Evolutionary conservation across 345 rosid genomes (phyloP), one percentile per base, ranked within the genome.

Genomic region (Eucalyptus decipiens): DNA sequence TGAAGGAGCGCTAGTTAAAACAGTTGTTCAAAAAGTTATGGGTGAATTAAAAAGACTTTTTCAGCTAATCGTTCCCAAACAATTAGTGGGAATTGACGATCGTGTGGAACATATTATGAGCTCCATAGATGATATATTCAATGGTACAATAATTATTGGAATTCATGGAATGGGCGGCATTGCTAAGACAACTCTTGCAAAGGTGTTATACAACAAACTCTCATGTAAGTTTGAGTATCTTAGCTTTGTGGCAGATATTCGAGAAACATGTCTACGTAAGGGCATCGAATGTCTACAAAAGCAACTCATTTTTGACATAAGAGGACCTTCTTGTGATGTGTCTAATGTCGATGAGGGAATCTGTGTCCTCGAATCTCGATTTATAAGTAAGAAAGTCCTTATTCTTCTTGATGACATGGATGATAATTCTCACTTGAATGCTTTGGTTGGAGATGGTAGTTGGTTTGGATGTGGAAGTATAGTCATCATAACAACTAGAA

Each of bases 401-500:
- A 32, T 67, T 32, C 40, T 67, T 32, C 21, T 67, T 67, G 80
- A 67, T 15, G 80, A 67, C 2, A 17, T 67, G 6, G 42, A 67
- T 32, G 40, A 32, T 67, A 32, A 32, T 67, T n/a, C 80, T 67
- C 80, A 67, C 80, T 69, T 69, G 42, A 9, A 17, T 16, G 80
- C 42, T 69, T 69, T 69, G 42, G 80, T 10, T 1, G 80, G 42
- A 69, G 40, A 69, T 0, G 76, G 21, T 30, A 69, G 24, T 69
- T 69, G 80, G 80, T 32, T 32, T 69, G 11, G 6, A 32, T 0
- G 0, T 12, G 23, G 42, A 69, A 69, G 80, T 21, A 0, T 34
- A 32, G 21, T 32, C 80, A 34, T 69, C 42, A 69, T 69, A 34
- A 69, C 80, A 17, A 69, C 80, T 16, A 69, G 80, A 69, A 18